phyloP scores from a whole-genome alignment of 148 eudicot genomes.

The Spergularia marina region DNA sequence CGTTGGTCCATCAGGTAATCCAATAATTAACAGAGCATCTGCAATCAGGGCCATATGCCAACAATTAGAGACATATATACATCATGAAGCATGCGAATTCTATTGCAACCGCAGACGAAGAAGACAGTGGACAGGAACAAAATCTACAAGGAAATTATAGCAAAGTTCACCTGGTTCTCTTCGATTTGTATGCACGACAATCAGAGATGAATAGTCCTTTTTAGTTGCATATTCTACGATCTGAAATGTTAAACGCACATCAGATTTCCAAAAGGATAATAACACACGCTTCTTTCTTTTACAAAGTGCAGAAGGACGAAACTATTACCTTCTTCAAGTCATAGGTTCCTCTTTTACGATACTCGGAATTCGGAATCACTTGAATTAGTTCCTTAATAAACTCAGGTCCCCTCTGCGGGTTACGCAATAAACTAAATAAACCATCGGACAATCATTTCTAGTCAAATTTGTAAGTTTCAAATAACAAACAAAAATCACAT shows the following conservation, averaged over 20 bases:
- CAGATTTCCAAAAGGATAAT: not conserved
- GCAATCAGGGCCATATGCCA: slow-evolving; percentile 4
- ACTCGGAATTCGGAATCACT: slow-evolving; percentile 80
- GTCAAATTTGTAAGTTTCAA: not conserved
- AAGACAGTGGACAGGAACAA: not conserved
- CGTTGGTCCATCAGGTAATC: slow-evolving; percentile 94
- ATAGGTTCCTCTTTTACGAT: slow-evolving; percentile 89
- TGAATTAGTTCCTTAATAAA: slow-evolving; percentile 71
- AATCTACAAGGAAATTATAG: not conserved
- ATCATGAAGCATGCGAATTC: not conserved
- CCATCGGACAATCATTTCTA: not conserved
- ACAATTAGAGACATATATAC: not conserved
- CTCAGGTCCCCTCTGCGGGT: slow-evolving; percentile 79
- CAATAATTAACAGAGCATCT: slow-evolving; percentile 84
- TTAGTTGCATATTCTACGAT: slow-evolving; percentile 78
- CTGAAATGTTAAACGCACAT: slow-evolving; percentile 29
- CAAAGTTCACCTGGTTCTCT: slow-evolving; percentile 77
- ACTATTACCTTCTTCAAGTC: slow-evolving; percentile 68
- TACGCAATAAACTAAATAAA: slow-evolving; percentile 9
- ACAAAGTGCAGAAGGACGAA: not conserved
- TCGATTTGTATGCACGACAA: slow-evolving; percentile 89
- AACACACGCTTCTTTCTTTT: not conserved
- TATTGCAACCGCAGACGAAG: not conserved
- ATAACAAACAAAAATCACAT: not conserved
- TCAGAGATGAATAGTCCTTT: slow-evolving; percentile 75